These are phyloP conservation scores for Plasmopara muralis DNA, from an alignment of 352 stramenopile genomes.

Conservation along the genomic window DNA sequence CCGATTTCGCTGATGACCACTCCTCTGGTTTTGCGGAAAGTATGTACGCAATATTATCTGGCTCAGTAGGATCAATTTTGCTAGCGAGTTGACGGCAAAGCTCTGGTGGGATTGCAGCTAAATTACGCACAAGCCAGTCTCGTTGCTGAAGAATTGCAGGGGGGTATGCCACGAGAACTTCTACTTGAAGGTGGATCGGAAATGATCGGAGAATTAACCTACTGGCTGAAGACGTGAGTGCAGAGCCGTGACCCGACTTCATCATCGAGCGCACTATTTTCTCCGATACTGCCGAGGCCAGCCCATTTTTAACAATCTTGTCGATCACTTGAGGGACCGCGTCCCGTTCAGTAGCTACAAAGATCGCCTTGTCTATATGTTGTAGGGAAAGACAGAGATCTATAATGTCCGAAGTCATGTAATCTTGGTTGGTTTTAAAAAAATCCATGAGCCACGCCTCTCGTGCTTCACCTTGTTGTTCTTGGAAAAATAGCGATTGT, in stretches of 20 bases:
- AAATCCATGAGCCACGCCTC: slow-evolving; percentile 52
- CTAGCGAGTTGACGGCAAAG: slow-evolving; percentile 35
- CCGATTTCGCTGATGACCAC: slow-evolving; percentile 5
- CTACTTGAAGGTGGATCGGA: slow-evolving; percentile 38
- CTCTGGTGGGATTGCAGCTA: slow-evolving; percentile 29
- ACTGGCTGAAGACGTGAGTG: slow-evolving; percentile 31
- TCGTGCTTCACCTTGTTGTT: slow-evolving; percentile 25
- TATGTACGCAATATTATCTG: slow-evolving; percentile 1
- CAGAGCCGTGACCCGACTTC: slow-evolving; percentile 29
- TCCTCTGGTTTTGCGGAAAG: slow-evolving; percentile 2
- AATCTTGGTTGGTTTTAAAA: slow-evolving; percentile 52
- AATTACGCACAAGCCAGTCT: slow-evolving; percentile 62
- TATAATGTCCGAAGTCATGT: slow-evolving; percentile 51
- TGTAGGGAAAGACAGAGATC: slow-evolving; percentile 62
- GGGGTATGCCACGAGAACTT: slow-evolving; percentile 43
- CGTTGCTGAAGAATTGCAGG: slow-evolving; percentile 54
- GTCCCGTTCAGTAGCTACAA: slow-evolving; percentile 42
- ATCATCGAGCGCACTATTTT: slow-evolving; percentile 36
- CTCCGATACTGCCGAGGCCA: slow-evolving; percentile 36
- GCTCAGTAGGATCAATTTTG: slow-evolving; percentile 35
- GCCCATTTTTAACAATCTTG: slow-evolving; percentile 42
- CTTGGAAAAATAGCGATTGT: slow-evolving; percentile 1
- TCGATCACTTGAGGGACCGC: slow-evolving; percentile 40
- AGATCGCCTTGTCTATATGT: slow-evolving; percentile 62
- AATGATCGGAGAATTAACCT: slow-evolving; percentile 54